Conservation (phyloP, 331 rosid species). For the Arachis monticola region DNA sequence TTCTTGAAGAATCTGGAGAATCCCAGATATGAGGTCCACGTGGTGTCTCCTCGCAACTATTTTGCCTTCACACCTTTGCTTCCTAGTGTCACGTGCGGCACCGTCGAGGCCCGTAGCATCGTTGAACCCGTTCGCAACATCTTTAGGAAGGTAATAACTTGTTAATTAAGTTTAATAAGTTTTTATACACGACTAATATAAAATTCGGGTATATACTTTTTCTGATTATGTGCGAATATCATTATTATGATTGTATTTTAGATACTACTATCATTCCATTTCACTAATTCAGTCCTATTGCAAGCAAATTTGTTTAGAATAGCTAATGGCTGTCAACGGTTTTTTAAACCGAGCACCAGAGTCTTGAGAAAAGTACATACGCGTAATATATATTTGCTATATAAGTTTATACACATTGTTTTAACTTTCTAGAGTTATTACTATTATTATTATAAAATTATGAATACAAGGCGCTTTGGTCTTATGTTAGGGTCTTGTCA, state of each 20-base stretch:
- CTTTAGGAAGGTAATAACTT: conserved; percentile 63
- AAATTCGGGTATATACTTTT: background rate
- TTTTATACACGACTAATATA: background rate
- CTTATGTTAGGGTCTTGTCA: background rate
- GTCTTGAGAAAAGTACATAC: too few species aligned
- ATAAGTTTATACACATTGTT: too few species aligned
- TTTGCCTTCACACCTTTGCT: conserved; percentile 92
- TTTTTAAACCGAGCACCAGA: too few species aligned
- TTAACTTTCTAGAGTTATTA: too few species aligned
- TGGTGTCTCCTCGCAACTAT: conserved; percentile 95
- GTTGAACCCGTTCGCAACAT: conserved; percentile 91
- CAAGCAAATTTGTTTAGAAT: too few species aligned
- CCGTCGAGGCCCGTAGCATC: conserved; percentile 91
- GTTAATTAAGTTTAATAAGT: background rate
- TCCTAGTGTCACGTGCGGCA: conserved; percentile 94
- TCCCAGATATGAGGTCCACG: conserved; percentile 84
- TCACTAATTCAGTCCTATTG: too few species aligned
- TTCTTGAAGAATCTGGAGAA: conserved; percentile 77
- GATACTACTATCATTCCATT: too few species aligned
- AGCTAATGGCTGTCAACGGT: too few species aligned
- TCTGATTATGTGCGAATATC: too few species aligned
- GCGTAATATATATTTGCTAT: too few species aligned
- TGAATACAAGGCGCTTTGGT: background rate
- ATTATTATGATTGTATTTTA: too few species aligned
- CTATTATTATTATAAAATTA: too few species aligned